phyloP scores from a whole-genome alignment of 2,329 filamentous ascomycete species.

The Arthroderma sp. region DNA sequence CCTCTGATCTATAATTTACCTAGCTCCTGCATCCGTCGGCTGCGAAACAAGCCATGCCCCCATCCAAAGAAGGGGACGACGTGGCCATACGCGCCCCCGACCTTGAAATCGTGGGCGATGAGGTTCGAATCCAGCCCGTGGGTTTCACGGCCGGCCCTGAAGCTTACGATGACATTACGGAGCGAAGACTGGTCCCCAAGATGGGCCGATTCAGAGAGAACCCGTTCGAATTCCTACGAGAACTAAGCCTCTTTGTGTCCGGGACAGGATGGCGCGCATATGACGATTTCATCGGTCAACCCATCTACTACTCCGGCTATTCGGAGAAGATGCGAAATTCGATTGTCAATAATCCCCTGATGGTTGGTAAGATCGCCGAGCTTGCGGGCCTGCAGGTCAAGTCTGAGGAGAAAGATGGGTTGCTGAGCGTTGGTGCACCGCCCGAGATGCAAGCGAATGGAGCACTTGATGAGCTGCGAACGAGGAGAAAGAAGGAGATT shows the following conservation, averaged over 20 bases:
- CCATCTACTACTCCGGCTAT: conserved; percentile 86
- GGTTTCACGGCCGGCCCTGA: conserved; percentile 38
- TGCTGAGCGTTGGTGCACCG: conserved; percentile 36
- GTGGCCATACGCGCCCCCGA: conserved; percentile 45
- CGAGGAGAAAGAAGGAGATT: conserved; percentile 43
- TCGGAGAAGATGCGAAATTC: conserved; percentile 73
- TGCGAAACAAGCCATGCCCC: conserved; percentile 14
- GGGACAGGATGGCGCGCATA: conserved; percentile 94
- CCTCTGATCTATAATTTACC: too few relatives aligned
- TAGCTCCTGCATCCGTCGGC: background rate
- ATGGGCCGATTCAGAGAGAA: conserved; percentile 74
- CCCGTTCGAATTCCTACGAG: conserved; percentile 69
- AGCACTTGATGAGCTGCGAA: conserved; percentile 7
- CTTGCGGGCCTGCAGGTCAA: conserved; percentile 61
- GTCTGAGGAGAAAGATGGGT: conserved; percentile 64
- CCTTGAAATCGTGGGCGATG: conserved; percentile 60
- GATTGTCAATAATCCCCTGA: conserved; percentile 61
- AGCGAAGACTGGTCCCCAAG: conserved; percentile 46
- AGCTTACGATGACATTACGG: conserved; percentile 32
- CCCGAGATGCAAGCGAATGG: conserved; percentile 15
- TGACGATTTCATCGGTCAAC: conserved; percentile 77
- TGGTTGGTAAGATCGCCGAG: conserved; percentile 61
- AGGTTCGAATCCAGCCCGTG: conserved; percentile 61
- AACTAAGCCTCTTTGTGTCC: conserved; percentile 84
- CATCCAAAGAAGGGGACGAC: conserved; percentile 17